phyloP scores from a whole-genome alignment of 441 rosid genomes.

The Viola pubescens region DNA sequence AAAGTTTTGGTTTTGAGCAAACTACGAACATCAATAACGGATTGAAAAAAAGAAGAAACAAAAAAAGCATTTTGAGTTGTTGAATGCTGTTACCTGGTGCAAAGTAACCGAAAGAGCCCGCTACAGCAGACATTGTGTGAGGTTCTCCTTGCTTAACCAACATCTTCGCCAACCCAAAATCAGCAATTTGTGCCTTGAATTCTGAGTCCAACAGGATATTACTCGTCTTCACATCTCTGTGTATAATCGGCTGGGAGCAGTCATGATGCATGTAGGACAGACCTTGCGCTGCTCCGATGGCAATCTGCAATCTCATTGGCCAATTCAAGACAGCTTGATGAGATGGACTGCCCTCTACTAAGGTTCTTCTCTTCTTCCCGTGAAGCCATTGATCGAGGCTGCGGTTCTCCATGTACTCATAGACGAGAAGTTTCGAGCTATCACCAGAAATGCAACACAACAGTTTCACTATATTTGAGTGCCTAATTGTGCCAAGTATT shows the following conservation, averaged over 20 bases:
- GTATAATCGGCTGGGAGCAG: slow-evolving; percentile 63
- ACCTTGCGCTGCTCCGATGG: slow-evolving; percentile 76
- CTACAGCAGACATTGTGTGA: slow-evolving; percentile 71
- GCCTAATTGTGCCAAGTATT: slow-evolving; percentile 64
- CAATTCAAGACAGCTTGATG: slow-evolving; percentile 33
- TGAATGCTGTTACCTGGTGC: slow-evolving; percentile 63
- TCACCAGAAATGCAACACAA: slow-evolving; percentile 78
- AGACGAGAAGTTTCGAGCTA: slow-evolving; percentile 77
- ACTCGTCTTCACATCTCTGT: slow-evolving; percentile 86
- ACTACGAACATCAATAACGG: not conserved
- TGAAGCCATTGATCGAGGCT: slow-evolving; percentile 88
- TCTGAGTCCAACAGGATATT: slow-evolving; percentile 72
- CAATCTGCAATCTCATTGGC: slow-evolving; percentile 68
- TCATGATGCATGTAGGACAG: slow-evolving; percentile 86
- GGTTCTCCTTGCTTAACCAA: slow-evolving; percentile 50
- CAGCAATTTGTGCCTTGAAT: slow-evolving; percentile 71
- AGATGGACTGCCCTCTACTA: slow-evolving; percentile 14
- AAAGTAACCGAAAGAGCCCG: slow-evolving; percentile 81
- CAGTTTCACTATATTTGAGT: slow-evolving; percentile 71
- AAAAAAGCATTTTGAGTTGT: not conserved
- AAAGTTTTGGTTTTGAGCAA: not conserved
- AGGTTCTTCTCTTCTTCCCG: slow-evolving; percentile 30
- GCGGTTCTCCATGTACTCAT: slow-evolving; percentile 78
- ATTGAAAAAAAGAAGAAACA: not conserved
- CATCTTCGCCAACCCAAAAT: slow-evolving; percentile 83